Evolutionary conservation across 805 yeast species (phyloP), one percentile per base, ranked within the genome.

Genomic region (Suhomyces sp.): DNA sequence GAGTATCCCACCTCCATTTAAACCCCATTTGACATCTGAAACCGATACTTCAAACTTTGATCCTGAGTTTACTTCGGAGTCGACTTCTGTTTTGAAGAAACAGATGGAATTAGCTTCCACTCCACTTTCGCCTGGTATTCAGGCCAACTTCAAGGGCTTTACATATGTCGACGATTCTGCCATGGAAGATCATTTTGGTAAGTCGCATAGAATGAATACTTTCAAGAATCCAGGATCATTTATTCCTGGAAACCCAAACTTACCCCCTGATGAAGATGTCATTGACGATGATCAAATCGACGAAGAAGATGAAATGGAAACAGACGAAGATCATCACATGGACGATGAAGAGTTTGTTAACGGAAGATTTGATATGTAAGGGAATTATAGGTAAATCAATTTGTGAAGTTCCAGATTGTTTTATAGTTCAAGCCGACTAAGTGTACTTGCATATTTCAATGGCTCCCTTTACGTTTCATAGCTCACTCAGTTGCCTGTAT

Each of bases 21-120:
- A 90, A 70, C 99, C 99, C 3, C 97, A 90, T 67, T 81, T 94
- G 58, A 75, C 87, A 8, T 86, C 90, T 41, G 99, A 94, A 66
- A 85, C 94, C 2, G 99, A 94, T 70, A 93, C 97, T 2, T 89
- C 97, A 4, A 94, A 94, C 71, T 94, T 94, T 71, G 99, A 94
- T 68, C 98, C 99, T 5, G 98, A 94, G 71, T 94, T 94, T 72
- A 94, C 99, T 19, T 87, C 86, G 62, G 90, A 96, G 44, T 86
- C 96, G 15, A 90, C 97, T 0, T 86, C 96, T 7, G 85, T 85
- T 40, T 82, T 91, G 68, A 86, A 74, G 62, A 84, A 83, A 61
- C 88, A 84, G 60, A 76, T 78, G 77, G 86, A 77, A 57, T 67
- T 81, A 73, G 85, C 82, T 10, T 76, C 83, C 24, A 88, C 97